Evolutionary conservation across 192 early-diverging fungal species (phyloP).

Genomic region (Paraglomus occultum): DNA sequence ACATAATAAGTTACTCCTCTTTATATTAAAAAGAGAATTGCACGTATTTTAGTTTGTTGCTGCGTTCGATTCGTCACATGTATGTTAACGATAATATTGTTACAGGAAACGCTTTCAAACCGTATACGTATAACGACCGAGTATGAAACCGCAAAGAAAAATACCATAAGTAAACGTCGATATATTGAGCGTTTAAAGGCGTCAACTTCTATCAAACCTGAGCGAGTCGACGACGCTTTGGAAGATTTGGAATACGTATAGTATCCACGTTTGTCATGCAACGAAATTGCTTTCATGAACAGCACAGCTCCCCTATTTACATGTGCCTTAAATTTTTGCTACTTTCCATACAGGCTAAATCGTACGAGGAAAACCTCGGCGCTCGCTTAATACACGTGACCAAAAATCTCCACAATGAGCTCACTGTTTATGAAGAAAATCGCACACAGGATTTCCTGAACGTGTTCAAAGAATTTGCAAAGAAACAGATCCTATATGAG

Average conservation of each 20-base stretch:
- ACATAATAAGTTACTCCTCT: conserved; percentile 5
- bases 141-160: conserved; percentile 39
- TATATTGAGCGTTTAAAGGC: conserved; percentile 44
- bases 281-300: conserved; percentile 9
- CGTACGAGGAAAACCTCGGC: conserved; percentile 44
- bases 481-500: conserved; percentile 43
- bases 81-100: background rate
- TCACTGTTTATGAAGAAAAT: conserved; percentile 38
- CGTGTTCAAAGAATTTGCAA: conserved; percentile 38
- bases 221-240: conserved; percentile 43
- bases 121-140: conserved; percentile 41
- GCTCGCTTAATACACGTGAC: conserved; percentile 40
- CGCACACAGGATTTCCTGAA: conserved; percentile 39
- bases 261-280: background rate
- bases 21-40: background rate
- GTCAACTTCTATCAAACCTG: conserved; percentile 44
- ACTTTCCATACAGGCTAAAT: conserved; percentile 27
- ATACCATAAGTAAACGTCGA: conserved; percentile 41
- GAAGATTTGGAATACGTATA: conserved; percentile 46
- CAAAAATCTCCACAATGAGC: conserved; percentile 36
- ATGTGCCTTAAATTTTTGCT: background rate
- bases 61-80: background rate
- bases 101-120: conserved; percentile 34
- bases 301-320: background rate
- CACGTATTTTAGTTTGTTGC: background rate